These are phyloP conservation scores for Russula griseocarnosa DNA, from an alignment of 768 basidiomycete species.

Conservation along the genomic window DNA sequence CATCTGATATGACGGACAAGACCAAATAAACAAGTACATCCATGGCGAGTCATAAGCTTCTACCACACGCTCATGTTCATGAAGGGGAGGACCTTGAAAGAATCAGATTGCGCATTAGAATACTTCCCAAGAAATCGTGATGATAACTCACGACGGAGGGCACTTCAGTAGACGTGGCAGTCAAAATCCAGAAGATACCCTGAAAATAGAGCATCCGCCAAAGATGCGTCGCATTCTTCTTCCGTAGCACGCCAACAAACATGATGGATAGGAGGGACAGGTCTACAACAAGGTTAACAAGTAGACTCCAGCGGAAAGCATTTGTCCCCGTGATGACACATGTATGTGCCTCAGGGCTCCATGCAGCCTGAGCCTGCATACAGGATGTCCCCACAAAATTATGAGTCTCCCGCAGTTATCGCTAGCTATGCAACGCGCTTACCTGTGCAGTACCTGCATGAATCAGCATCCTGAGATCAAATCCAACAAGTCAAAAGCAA, in stretches of 20 bases:
- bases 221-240: slow-evolving; percentile 24
- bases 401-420: not conserved
- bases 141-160: slow-evolving; percentile 21
- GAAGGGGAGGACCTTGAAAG: slow-evolving; percentile 20
- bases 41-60: not conserved
- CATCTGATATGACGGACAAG: slow-evolving; percentile 6
- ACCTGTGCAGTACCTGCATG: slow-evolving; percentile 15
- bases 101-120: not conserved
- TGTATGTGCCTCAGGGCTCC: not conserved
- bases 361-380: slow-evolving; percentile 8
- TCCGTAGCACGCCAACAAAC: slow-evolving; percentile 22
- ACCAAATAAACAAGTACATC: not conserved
- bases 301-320: slow-evolving; percentile 22
- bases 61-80: slow-evolving; percentile 23
- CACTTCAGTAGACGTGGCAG: slow-evolving; percentile 17
- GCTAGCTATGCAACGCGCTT: not conserved
- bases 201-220: slow-evolving; percentile 28
- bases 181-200: slow-evolving; percentile 23
- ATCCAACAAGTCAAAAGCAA: too few species aligned
- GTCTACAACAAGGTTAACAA: slow-evolving; percentile 24
- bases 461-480: not conserved
- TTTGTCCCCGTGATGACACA: slow-evolving; percentile 20
- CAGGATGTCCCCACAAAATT: not conserved
- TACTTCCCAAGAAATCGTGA: not conserved
- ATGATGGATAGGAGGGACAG: slow-evolving; percentile 21